phyloP scores from a whole-genome alignment of 768 basidiomycete species.

The Mycena capillaripes region DNA sequence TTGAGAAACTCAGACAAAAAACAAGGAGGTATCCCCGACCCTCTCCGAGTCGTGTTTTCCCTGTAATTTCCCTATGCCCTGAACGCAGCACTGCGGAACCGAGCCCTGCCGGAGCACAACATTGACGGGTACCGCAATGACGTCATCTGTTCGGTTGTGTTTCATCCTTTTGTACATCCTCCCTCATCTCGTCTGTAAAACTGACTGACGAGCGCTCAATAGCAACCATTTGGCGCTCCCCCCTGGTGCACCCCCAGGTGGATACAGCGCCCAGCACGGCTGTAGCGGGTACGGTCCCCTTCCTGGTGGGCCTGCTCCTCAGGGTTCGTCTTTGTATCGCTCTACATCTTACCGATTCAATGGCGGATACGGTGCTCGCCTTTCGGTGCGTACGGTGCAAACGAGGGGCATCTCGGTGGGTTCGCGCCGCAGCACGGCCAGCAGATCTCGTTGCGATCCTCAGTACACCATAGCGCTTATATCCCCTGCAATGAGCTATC shows the following conservation, averaged over 20 bases:
- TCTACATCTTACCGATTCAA: not conserved
- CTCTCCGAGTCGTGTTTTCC: too few relatives aligned
- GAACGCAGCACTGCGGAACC: too few relatives aligned
- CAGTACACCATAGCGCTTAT: conserved; percentile 62
- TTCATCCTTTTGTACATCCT: not conserved
- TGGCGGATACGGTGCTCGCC: conserved; percentile 41
- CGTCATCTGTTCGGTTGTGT: not conserved
- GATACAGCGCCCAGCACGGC: not conserved
- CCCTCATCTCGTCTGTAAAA: not conserved
- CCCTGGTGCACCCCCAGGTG: conserved; percentile 7
- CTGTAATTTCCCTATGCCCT: too few relatives aligned
- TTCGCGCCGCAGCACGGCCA: conserved; percentile 44
- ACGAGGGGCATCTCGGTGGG: too few relatives aligned
- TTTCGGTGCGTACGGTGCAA: conserved; percentile 44
- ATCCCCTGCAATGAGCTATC: not conserved
- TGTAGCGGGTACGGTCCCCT: conserved; percentile 7
- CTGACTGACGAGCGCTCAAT: not conserved
- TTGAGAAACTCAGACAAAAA: too few relatives aligned
- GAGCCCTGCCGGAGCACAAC: too few relatives aligned
- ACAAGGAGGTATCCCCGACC: too few relatives aligned
- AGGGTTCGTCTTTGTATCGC: not conserved
- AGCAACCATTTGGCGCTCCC: conserved; percentile 6
- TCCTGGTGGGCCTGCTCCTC: not conserved
- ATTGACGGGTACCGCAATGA: not conserved
- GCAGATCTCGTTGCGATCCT: conserved; percentile 73